Evolutionary conservation across 139 green algal species (phyloP).

Genomic region (Coelastrella sp.): DNA sequence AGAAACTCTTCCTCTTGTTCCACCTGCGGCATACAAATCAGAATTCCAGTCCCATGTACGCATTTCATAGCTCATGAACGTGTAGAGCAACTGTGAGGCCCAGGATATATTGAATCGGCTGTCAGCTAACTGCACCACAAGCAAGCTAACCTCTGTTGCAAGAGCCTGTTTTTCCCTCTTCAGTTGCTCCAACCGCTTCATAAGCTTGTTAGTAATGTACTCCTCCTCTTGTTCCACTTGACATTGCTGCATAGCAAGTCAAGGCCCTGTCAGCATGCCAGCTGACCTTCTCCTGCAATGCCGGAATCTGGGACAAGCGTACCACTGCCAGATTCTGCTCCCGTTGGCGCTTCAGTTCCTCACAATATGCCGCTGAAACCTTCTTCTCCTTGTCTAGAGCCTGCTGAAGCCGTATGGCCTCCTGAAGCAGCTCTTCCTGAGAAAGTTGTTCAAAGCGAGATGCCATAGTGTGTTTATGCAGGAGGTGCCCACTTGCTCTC

Average conservation of each 20-base stretch:
- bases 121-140: too few species aligned
- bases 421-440: conserved; percentile 21
- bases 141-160: conserved; percentile 64
- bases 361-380: conserved; percentile 46
- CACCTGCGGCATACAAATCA: conserved; percentile 54
- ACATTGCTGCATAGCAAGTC: conserved; percentile 55
- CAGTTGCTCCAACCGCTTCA: conserved; percentile 84
- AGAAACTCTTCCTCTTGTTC: conserved; percentile 87
- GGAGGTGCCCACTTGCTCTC: background rate
- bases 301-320: background rate
- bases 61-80: background rate
- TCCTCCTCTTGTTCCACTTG: conserved; percentile 86
- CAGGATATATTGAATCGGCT: too few species aligned
- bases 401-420: conserved; percentile 22
- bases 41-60: background rate
- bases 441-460: background rate
- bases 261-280: background rate
- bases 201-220: conserved; percentile 84
- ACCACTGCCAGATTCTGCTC: conserved; percentile 70
- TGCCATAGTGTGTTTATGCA: background rate
- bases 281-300: background rate
- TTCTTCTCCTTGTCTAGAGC: conserved; percentile 52
- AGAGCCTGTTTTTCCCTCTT: conserved; percentile 81
- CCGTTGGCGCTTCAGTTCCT: conserved; percentile 62
- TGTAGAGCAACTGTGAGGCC: background rate